A percentile compares a stretch with the other conserved stretches of the same genome.
Evolutionary conservation across 2,329 filamentous ascomycete genomes (phyloP).

Genomic region (Paecilomyces sp.): DNA sequence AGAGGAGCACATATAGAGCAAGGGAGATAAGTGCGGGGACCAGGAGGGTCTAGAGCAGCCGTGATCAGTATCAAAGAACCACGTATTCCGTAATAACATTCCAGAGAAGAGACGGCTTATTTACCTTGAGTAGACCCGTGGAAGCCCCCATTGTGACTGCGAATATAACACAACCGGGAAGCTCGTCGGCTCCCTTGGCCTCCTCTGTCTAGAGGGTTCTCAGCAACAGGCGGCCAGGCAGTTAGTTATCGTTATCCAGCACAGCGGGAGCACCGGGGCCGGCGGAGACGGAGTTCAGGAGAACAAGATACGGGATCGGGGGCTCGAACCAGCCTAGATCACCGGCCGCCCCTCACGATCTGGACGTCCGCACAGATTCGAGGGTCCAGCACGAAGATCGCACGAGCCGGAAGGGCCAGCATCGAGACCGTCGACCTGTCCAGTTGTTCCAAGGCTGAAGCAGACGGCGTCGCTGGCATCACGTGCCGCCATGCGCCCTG

Average conservation of each 20-base stretch:
- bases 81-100: conserved; percentile 4
- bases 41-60: conserved; percentile 53
- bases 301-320: not conserved
- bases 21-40: conserved; percentile 66
- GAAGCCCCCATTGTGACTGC: not conserved
- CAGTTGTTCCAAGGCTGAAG: not conserved
- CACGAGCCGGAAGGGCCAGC: not conserved
- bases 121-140: not conserved
- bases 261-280: not conserved
- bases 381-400: not conserved
- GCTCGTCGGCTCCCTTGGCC: not conserved
- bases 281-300: not conserved
- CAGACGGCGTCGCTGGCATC: not conserved
- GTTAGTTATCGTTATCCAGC: not conserved
- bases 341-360: not conserved
- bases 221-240: not conserved
- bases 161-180: not conserved
- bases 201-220: not conserved
- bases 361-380: not conserved
- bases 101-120: conserved; percentile 2
- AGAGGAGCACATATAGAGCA: conserved; percentile 58
- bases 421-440: not conserved
- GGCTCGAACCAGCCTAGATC: not conserved
- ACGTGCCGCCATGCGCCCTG: not conserved
- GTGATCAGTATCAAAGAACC: conserved; percentile 7